Conservation (phyloP, 345 rosid genomes). For the Boechera divaricarpa region DNA sequence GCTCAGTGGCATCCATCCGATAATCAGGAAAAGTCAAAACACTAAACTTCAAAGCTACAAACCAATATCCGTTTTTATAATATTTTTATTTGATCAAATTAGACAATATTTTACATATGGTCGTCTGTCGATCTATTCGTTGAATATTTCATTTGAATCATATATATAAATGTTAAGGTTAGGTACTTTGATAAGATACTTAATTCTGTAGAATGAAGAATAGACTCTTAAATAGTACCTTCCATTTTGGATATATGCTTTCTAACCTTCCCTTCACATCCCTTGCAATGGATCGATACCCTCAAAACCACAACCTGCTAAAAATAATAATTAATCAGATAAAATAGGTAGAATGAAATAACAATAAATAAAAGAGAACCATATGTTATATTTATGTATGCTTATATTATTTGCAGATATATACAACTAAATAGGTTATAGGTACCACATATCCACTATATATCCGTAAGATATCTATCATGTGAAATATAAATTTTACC, state of each 20-base stretch:
- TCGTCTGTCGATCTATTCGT: slow-evolving; percentile 15
- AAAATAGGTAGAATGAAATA: background rate
- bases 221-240: slow-evolving; percentile 51
- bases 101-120: background rate
- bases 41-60: slow-evolving; percentile 35
- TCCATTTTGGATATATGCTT: slow-evolving; percentile 94
- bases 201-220: background rate
- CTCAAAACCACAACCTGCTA: slow-evolving; percentile 82
- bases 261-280: slow-evolving; percentile 94
- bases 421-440: background rate
- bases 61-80: slow-evolving; percentile 13
- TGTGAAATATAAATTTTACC: background rate
- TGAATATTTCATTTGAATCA: slow-evolving; percentile 18
- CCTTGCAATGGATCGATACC: slow-evolving; percentile 95
- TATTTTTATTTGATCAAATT: background rate
- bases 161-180: slow-evolving; percentile 11
- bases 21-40: slow-evolving; percentile 35
- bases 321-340: background rate
- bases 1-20: slow-evolving; percentile 33
- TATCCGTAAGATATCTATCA: background rate
- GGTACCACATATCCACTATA: background rate
- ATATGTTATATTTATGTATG: slow-evolving; percentile 12
- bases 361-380: background rate
- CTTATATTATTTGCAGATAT: slow-evolving; percentile 3
- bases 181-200: background rate